Base-by-base conservation (phyloP, 2,329 filamentous ascomycete genomes). In the Aspergillus brunneoviolaceus region DNA sequence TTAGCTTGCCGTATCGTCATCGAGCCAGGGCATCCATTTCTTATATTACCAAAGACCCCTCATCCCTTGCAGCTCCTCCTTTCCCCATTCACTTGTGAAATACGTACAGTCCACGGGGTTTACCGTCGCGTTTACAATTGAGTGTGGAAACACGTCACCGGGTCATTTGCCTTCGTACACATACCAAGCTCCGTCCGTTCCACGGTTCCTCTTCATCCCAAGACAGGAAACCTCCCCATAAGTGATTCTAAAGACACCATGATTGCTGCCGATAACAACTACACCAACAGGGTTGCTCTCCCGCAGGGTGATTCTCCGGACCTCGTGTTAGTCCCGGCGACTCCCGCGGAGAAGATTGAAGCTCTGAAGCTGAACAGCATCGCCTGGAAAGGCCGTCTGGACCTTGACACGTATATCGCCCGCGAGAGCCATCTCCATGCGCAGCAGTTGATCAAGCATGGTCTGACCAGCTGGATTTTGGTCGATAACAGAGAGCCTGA, bases 391-490 rank as follows among this genome's bases (percentile, higher is more conserved):
- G 86, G 86, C 4, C 79, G 81, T 0, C 73, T 89, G 21, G 76
- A 79, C 12, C 61, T 83, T 2, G 77, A 84, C 27, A 77, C 82
- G 48, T 89, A 88, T 66, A 77, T 87, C 25, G 79, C 79, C 14
- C 83, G 86, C 53, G 86, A 89, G 70, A 73, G 80, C 21, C 71
- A 79, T 51, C 79, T 89, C 6, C 71, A 77, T 45, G 70, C 77
- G 45, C 82, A 85, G 65, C 74, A 77, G 2, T 72, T 87, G 58
- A 85, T 82, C 29, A 79, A 75, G 59, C 78, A 86, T 59, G 84
- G 82, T 31, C 78, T 87, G 57, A 86, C 82, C 2, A 80, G 80
- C 60, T 89, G 86, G 86, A 80, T 87, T 55, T 74, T 89, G 21
- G 80, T 87, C 16, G 81, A 86, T 65, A 67, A 73, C 47, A 68